Evolutionary conservation across 2,329 filamentous ascomycete species (phyloP), one percentile per base, ranked within the genome.

Genomic region (Phyllachora maydis): DNA sequence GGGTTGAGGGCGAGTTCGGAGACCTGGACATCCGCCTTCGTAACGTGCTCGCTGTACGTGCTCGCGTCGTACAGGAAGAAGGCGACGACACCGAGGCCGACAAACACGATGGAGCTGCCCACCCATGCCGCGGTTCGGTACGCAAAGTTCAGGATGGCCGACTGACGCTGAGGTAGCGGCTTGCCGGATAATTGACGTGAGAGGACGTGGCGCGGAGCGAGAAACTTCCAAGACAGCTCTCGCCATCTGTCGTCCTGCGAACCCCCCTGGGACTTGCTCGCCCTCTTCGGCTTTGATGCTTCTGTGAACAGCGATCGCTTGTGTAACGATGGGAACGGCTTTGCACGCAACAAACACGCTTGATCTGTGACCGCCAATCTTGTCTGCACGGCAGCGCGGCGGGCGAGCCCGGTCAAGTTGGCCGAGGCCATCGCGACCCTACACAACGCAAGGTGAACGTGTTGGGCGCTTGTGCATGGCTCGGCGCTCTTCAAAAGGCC

Each of bases 21-120:
- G n/a, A 98, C 75, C 23, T 73, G 63, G 28, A 92, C 69, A 36
- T 93, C 83, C 32, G 56, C 54, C 14, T 61, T 58, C 5, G 59
- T 64, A 2, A 64, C 51, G 22, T 72, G 58, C 32, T 82, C 74
- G 28, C 66, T 70, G 52, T 98, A 98, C 9, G 88, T 98, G 22
- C 69, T 74, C 7, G 83, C 74, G 53, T 98, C 88, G 52, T 91
- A 98, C 36, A 88, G 36, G 50, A 98, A 98, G 57, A 98, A 93
- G 23, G 59, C 75, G 11, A 82, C 48, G 5, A 95, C 59, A 5
- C 76, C 58, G 4, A 61, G 51, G 16, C 75, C 71, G 26, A 77
- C 45, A 23, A 85, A 59, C 6, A 72, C 55, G 18, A 88, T 59
- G 23, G 85, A 76, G 28, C 77, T 69, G 18, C 88, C 88, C 12